These are phyloP conservation scores for Talaromyces sp. DNA, from an alignment of 2,329 filamentous ascomycete species.

Conservation along the genomic window DNA sequence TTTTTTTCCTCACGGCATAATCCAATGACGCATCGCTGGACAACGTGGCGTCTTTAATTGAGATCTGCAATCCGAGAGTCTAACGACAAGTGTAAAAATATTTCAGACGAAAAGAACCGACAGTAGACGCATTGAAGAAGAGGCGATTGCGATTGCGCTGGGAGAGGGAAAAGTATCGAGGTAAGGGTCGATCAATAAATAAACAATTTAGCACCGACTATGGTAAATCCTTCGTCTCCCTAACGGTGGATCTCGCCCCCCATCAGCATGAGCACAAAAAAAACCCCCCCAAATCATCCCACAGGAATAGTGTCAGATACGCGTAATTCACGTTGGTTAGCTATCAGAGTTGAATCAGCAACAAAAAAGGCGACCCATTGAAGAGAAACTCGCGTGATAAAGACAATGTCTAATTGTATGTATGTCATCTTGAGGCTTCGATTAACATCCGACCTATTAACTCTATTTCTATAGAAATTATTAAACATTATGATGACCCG, in stretches of 20 bases:
- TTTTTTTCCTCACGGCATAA: constrained; percentile 8
- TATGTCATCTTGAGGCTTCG: background rate
- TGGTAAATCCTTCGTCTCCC: background rate
- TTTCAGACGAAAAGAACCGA: background rate
- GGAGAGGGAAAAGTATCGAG: background rate
- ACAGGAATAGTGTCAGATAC: background rate
- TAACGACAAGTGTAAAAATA: background rate
- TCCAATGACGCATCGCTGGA: constrained; percentile 5
- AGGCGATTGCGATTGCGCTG: background rate
- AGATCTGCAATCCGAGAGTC: constrained; percentile 2
- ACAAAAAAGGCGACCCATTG: background rate
- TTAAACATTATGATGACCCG: background rate
- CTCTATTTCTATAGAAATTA: background rate
- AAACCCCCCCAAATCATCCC: background rate
- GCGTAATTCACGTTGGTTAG: background rate
- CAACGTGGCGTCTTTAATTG: constrained; percentile 4
- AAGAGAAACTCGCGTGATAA: background rate
- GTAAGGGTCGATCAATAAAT: background rate
- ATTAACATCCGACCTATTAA: background rate
- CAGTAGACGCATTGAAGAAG: background rate
- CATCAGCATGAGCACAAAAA: background rate
- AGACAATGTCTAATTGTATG: background rate
- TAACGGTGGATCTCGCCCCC: background rate
- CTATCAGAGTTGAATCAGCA: background rate
- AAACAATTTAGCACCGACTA: background rate